These are phyloP conservation scores for Tolypocladium sp. DNA, from an alignment of 2,329 filamentous ascomycete species.

Conservation along the genomic window DNA sequence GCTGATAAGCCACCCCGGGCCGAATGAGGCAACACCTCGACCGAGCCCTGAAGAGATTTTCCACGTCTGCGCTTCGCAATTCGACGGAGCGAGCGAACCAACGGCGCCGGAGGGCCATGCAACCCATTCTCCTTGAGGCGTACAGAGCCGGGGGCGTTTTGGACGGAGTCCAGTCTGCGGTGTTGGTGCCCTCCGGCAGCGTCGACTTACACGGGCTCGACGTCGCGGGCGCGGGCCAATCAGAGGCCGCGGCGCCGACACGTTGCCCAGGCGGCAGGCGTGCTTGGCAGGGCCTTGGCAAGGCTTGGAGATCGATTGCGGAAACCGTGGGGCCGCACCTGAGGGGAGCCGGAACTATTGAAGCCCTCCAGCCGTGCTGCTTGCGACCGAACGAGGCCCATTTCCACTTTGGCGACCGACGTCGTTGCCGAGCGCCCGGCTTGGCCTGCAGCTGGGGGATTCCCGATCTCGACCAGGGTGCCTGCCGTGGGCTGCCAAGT, in stretches of 20 bases:
- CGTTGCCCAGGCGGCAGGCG: not conserved
- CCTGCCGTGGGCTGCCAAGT: not conserved
- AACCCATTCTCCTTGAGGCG: not conserved
- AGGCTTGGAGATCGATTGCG: not conserved
- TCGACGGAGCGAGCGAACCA: not conserved
- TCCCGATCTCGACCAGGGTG: not conserved
- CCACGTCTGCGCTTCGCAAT: not conserved
- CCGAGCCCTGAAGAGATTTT: not conserved
- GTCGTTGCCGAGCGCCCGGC: not conserved
- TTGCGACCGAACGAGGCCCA: not conserved
- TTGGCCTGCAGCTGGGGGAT: not conserved
- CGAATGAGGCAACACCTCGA: not conserved
- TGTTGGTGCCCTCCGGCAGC: not conserved
- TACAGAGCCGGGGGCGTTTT: not conserved
- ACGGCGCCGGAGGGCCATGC: not conserved
- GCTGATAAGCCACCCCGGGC: not conserved
- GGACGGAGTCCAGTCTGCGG: not conserved
- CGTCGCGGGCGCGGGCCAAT: not conserved
- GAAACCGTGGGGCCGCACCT: not conserved
- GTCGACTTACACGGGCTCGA: not conserved
- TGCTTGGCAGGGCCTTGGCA: not conserved
- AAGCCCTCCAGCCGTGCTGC: not conserved
- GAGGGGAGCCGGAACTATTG: not conserved
- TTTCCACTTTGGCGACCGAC: not conserved
- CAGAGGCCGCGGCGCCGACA: not conserved